Conservation (phyloP, 305 asterid genomes). For the Withania somnifera region DNA sequence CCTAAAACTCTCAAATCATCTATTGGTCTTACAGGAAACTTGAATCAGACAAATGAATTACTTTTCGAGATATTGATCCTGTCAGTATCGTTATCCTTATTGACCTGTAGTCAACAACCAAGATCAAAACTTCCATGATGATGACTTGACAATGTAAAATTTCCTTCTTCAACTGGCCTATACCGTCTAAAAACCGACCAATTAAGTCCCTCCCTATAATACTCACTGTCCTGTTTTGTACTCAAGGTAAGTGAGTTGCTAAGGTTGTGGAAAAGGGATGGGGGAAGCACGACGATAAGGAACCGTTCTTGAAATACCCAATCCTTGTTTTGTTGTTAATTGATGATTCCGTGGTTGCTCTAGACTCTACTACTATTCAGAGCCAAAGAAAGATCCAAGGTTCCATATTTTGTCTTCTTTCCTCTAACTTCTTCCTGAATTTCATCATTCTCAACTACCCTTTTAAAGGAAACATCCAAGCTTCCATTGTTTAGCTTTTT, state of each 20-base stretch:
- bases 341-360: slow-evolving; percentile 68
- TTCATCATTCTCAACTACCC: slow-evolving; percentile 35
- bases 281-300: slow-evolving; percentile 62
- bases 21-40: slow-evolving; percentile 62
- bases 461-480: slow-evolving; percentile 52
- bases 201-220: slow-evolving; percentile 62
- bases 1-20: slow-evolving; percentile 42
- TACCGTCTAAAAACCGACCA: slow-evolving; percentile 78
- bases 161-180: slow-evolving; percentile 68
- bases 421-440: background rate
- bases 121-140: slow-evolving; percentile 33
- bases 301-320: slow-evolving; percentile 67
- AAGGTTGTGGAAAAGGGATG: slow-evolving; percentile 56
- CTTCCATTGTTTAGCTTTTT: slow-evolving; percentile 18
- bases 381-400: slow-evolving; percentile 67
- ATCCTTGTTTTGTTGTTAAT: slow-evolving; percentile 45
- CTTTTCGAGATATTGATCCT: slow-evolving; percentile 53
- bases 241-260: slow-evolving; percentile 74
- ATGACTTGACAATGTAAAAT: slow-evolving; percentile 41
- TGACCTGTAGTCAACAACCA: slow-evolving; percentile 16
- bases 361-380: slow-evolving; percentile 29
- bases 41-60: slow-evolving; percentile 57
- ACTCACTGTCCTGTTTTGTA: slow-evolving; percentile 53
- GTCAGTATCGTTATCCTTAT: slow-evolving; percentile 50
- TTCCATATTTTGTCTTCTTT: slow-evolving; percentile 20